A percentile compares a stretch with the other conserved stretches of the same genome.
Evolutionary conservation across 176 grass and related monocot species (phyloP).

Genomic region (Thalia dealbata): DNA sequence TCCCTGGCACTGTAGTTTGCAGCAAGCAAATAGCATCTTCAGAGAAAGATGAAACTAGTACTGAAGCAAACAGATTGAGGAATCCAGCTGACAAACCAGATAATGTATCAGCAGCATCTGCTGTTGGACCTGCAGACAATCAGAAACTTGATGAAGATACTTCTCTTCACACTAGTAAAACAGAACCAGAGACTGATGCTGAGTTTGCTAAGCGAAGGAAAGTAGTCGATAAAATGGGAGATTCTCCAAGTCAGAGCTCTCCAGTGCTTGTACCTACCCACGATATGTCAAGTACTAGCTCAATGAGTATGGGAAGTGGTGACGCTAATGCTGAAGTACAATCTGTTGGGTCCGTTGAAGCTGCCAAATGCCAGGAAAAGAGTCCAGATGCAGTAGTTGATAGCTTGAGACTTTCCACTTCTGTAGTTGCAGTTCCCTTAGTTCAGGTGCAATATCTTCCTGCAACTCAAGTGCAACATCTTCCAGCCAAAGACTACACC

Average conservation of each 20-base stretch:
- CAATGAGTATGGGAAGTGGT: conserved; percentile 17
- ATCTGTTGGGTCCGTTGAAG: neutral
- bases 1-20: neutral
- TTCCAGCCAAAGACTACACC: conserved; percentile 23
- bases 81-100: neutral
- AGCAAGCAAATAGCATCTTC: neutral
- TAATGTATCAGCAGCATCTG: conserved; percentile 15
- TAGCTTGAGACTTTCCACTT: conserved; percentile 3
- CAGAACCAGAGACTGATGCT: conserved; percentile 23
- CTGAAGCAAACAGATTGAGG: neutral
- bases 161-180: conserved; percentile 41
- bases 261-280: neutral
- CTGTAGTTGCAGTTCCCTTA: conserved; percentile 23
- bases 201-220: conserved; percentile 37
- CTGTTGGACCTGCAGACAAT: conserved; percentile 24
- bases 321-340: conserved; percentile 10
- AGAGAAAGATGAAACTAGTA: neutral
- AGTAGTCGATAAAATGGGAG: conserved; percentile 38
- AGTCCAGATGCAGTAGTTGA: conserved; percentile 9
- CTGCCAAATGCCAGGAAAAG: conserved; percentile 28
- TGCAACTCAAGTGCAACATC: conserved; percentile 28
- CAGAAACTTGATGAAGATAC: conserved; percentile 29
- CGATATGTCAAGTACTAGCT: neutral
- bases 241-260: conserved; percentile 10
- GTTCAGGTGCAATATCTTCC: conserved; percentile 34